Evolutionary conservation across 148 eudicot species (phyloP).

Genomic region (Spergularia bocconei): DNA sequence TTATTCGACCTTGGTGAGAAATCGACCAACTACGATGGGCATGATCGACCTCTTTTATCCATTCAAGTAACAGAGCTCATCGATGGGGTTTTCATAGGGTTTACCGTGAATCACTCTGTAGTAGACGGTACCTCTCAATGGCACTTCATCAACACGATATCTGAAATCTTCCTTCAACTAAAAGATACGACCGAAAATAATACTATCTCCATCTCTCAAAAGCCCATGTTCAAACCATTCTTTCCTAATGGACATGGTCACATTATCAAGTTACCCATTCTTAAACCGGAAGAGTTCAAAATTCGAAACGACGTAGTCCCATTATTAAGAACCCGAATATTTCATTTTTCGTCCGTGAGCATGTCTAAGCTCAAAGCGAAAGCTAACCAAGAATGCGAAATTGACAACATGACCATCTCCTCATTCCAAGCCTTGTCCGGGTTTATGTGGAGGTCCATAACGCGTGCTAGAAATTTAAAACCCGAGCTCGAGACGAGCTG

Average conservation of each 20-base stretch:
- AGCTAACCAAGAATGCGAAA: conserved; percentile 26
- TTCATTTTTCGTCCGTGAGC: conserved; percentile 7
- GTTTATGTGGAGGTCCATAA: too few relatives aligned
- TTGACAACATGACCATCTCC: not conserved
- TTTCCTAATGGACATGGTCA: conserved; percentile 1
- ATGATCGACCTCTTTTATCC: conserved; percentile 30
- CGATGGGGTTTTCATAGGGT: conserved; percentile 23
- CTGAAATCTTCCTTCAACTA: not conserved
- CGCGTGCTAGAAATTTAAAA: too few relatives aligned
- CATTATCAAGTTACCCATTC: conserved; percentile 2
- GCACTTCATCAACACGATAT: conserved; percentile 9
- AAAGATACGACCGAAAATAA: not conserved
- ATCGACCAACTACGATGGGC: too few relatives aligned
- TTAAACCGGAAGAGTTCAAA: conserved; percentile 16
- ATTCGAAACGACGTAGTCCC: not conserved
- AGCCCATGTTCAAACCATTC: not conserved
- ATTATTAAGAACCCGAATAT: conserved; percentile 21
- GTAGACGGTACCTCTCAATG: conserved; percentile 11
- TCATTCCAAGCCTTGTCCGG: conserved; percentile 69
- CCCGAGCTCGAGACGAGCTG: conserved; percentile 18
- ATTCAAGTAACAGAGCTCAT: conserved; percentile 48
- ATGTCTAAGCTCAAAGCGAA: conserved; percentile 11
- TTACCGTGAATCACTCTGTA: conserved; percentile 6
- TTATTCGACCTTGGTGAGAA: too few relatives aligned
- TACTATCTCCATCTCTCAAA: not conserved